A percentile compares a stretch with the other conserved stretches of the same genome.
Conservation (phyloP, 1,284 basidiomycete species). For the Austroboletus novae-zelandiae region DNA sequence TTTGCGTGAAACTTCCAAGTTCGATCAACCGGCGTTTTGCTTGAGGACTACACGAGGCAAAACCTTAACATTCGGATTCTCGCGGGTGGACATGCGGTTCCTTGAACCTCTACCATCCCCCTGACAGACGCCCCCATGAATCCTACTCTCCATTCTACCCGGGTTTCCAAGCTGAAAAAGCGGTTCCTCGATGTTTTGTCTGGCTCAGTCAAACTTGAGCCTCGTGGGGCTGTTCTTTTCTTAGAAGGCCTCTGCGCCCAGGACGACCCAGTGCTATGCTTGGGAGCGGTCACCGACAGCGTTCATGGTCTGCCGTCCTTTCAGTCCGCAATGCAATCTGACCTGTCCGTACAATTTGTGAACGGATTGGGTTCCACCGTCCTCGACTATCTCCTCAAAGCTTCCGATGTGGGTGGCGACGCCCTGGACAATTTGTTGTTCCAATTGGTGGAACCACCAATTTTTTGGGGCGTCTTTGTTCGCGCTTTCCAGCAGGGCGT, state of each 20-base stretch:
- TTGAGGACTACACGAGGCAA: too few species aligned
- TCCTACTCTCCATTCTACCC: too few species aligned
- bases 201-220: slow-evolving; percentile 6
- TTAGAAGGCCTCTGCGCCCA: slow-evolving; percentile 5
- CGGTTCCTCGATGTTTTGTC: slow-evolving; percentile 12
- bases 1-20: too few species aligned
- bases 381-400: slow-evolving; percentile 42
- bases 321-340: slow-evolving; percentile 13
- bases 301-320: slow-evolving; percentile 13
- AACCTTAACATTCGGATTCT: too few species aligned
- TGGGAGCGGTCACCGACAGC: slow-evolving; percentile 12
- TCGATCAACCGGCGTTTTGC: too few species aligned
- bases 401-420: slow-evolving; percentile 36
- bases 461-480: slow-evolving; percentile 48
- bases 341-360: slow-evolving; percentile 38
- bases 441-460: slow-evolving; percentile 49
- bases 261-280: slow-evolving; percentile 13
- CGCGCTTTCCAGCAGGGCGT: slow-evolving; percentile 36
- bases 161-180: slow-evolving; percentile 1
- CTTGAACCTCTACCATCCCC: too few species aligned
- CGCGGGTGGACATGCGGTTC: too few species aligned
- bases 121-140: background rate
- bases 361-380: slow-evolving; percentile 41
- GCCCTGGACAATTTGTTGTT: slow-evolving; percentile 30
- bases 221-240: slow-evolving; percentile 26